phyloP scores from a whole-genome alignment of 1,284 basidiomycete genomes.

The Fomitopsis pinicola region DNA sequence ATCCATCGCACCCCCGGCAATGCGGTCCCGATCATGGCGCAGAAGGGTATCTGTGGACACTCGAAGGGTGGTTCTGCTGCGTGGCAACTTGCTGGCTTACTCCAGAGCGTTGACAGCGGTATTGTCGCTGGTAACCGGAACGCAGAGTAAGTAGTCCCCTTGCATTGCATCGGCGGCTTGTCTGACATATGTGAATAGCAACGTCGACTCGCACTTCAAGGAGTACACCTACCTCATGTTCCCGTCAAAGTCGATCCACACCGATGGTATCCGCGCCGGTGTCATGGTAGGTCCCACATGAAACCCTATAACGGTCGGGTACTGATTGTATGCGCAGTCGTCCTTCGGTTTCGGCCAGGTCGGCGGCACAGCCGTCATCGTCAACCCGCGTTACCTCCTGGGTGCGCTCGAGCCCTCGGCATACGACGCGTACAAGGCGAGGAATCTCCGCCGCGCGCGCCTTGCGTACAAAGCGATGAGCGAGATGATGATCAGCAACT shows the following conservation, averaged over 20 bases:
- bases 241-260: constrained; percentile 94
- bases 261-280: constrained; percentile 88
- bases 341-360: constrained; percentile 99
- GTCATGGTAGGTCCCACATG: constrained; percentile 59
- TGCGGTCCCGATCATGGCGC: constrained; percentile 94
- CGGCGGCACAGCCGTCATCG: constrained; percentile 84
- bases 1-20: constrained; percentile 90
- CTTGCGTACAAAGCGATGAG: constrained; percentile 92
- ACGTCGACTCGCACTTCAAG: constrained; percentile 91
- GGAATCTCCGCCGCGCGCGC: constrained; percentile 68
- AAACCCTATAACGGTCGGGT: not conserved
- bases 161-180: constrained; percentile 4
- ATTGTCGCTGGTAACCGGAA: constrained; percentile 97
- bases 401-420: constrained; percentile 72
- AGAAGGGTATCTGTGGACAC: constrained; percentile 95
- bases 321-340: constrained; percentile 46
- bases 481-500: constrained; percentile 91
- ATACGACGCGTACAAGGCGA: constrained; percentile 74
- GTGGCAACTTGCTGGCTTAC: constrained; percentile 94
- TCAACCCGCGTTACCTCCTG: constrained; percentile 91
- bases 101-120: constrained; percentile 84
- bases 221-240: constrained; percentile 92
- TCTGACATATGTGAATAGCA: constrained; percentile 43
- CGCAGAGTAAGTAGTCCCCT: constrained; percentile 64
- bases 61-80: constrained; percentile 97